Base-by-base conservation (phyloP, 2,329 filamentous ascomycete genomes). In the Bertia moriformis region DNA sequence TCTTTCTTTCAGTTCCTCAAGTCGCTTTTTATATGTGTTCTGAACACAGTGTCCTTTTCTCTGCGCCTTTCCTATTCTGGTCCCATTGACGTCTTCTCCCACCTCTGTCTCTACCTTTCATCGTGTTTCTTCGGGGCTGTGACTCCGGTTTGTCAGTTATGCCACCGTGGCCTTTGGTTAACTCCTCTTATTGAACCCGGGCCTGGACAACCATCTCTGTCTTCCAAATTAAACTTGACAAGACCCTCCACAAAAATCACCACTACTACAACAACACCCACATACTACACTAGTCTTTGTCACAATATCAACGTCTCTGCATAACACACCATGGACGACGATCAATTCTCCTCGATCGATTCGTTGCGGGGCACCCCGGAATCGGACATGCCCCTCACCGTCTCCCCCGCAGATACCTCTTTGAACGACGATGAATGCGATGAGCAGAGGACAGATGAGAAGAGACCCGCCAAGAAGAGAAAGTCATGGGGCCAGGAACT, bases 401-500 rank as follows among this genome's bases (percentile, higher is more conserved):
- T 35, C 10, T 35, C 32, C 12, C 32, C 32, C 15, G 32, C 32
- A 15, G 32, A 35, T 17, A 35, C 32, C 12, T 35, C 32, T 7
- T 17, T 35, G 10, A 17, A 35, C 15, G 10, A 7, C 32, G 7
- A 7, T 10, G 32, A 35, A 17, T 7, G 10, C 10, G 32, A 35
- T 13, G 32, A 18, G 0, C 71, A 79, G 37, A 85, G 83, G 69
- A 91, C 85, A 65, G 32, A 35, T 0, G 72, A 79, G 37, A 85
- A 83, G 69, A 91, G 85, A 65, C 69, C 73, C 1, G 12, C 32
- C 10, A 95, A 95, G 75, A 95, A 95, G 75, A 73, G 91, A 52
- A 98, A 96, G 66, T 96, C 91, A 38, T 98, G 91, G 91, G 91
- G 91, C 38, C 91, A 98, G 61, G 85, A 93, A 57, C 77, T 96